Base-by-base conservation (phyloP, 108 stramenopile genomes). In the Nitzschia sp. region DNA sequence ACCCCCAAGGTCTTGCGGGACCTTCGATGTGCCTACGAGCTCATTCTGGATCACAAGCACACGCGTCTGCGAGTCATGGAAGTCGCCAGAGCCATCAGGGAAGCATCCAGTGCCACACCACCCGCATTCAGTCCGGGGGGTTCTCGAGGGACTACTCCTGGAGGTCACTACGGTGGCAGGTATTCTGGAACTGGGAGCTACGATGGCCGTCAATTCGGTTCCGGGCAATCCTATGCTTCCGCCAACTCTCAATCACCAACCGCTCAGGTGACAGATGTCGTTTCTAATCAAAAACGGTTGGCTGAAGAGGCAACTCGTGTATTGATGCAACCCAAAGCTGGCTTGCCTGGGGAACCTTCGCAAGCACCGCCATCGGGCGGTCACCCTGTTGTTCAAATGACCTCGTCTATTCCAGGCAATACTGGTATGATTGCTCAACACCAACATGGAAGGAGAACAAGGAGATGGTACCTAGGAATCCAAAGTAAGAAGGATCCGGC, bases 401-500 rank as follows among this genome's bases (percentile, higher is more conserved):
- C 86, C 52, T 88, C 87, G 34, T 87, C 86, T 22, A 94, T 94
- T 76, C 93, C 93, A 10, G 90, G 93, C 29, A 94, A 94, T 65
- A 86, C 91, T 17, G 90, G 90, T 26, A 94, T 94, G 89, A 89
- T 94, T 70, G 88, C 93, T 44, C 93, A 94, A 63, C 89, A 92
- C 73, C 89, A 90, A 52, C 93, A 94, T 51, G 93, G 89, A 29
- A 60, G 87, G 62, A 76, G 93, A 76, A 95, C 91, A 59, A 79
- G 98, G 50, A 65, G 95, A 44, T 99, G 98, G 98, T 99, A 98
- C 70, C 81, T 99, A 43, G 98, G 98, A 37, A 98, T 98, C 67
- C 98, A 99, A 82, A 93, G 91, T 75, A 97, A 97, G 70, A 98
- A 98, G 70, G 97, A 99, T 55, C 98, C 98, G n/a, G 97, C 94